Evolutionary conservation across 2,329 filamentous ascomycete species (phyloP).

Genomic region (Bipolaris zeicola): DNA sequence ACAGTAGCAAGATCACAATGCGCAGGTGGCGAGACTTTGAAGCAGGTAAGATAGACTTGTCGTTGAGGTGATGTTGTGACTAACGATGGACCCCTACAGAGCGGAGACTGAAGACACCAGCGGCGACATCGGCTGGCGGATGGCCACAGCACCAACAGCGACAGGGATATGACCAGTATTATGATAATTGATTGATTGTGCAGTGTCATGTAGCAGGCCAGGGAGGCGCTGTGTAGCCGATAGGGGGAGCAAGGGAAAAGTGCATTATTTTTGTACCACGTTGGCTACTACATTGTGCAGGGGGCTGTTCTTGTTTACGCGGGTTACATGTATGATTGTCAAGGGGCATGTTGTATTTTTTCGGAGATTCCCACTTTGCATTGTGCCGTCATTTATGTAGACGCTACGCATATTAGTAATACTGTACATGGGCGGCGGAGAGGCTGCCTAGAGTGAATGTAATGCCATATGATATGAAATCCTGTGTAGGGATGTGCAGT

Average conservation of each 20-base stretch:
- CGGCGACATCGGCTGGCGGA: conserved; percentile 42
- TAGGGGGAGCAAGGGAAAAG: conserved; percentile 29
- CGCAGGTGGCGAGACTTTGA: conserved; percentile 97
- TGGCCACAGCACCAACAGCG: conserved; percentile 36
- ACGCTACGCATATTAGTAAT: conserved; percentile 19
- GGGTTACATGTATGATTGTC: too few species aligned
- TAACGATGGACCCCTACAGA: conserved; percentile 45
- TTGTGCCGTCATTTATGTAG: conserved; percentile 2
- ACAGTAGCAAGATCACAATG: conserved; percentile 99
- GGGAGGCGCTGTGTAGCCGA: conserved; percentile 20
- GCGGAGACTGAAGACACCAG: conserved; percentile 50
- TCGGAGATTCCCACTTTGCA: conserved; percentile 9
- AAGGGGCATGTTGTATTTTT: background rate
- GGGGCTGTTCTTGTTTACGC: conserved; percentile 14
- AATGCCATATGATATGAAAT: conserved; percentile 1
- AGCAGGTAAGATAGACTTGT: conserved; percentile 58
- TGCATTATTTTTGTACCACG: conserved; percentile 31
- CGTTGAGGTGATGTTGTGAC: conserved; percentile 25
- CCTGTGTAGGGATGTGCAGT: too few species aligned
- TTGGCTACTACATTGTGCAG: conserved; percentile 37
- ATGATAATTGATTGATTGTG: conserved; percentile 44
- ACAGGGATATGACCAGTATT: conserved; percentile 47
- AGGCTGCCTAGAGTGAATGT: background rate
- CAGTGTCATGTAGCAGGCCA: conserved; percentile 37
- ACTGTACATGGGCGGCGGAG: background rate